Percentiles rank a stretch among this genome's conserved stretches.
Conservation (phyloP, 2,329 filamentous ascomycete genomes). For the Chaetomiaceae sp. region DNA sequence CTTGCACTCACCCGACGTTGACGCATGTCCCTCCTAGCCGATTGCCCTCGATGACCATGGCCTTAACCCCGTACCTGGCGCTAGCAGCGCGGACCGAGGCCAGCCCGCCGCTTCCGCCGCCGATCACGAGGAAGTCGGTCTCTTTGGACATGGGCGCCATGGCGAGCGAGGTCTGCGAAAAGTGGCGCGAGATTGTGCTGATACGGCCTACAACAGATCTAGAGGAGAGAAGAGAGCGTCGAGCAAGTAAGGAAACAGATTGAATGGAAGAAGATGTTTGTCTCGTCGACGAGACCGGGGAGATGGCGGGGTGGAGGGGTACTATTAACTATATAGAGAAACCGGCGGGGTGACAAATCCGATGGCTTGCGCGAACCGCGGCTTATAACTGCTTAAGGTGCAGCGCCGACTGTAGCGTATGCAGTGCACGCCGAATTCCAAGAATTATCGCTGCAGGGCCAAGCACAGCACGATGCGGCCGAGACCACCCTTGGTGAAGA, state of each 20-base stretch:
- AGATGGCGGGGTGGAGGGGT: no score
- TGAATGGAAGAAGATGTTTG: no score
- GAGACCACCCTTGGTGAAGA: neutral
- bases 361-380: no score
- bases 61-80: slow-evolving; percentile 67
- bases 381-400: no score
- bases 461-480: neutral
- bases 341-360: no score
- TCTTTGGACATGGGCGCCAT: slow-evolving; percentile 71
- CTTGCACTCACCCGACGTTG: slow-evolving; percentile 66
- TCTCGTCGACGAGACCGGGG: no score
- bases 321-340: no score
- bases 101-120: slow-evolving; percentile 77
- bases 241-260: slow-evolving; percentile 24
- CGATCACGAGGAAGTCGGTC: slow-evolving; percentile 81
- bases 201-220: slow-evolving; percentile 27
- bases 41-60: slow-evolving; percentile 69
- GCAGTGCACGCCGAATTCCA: no score
- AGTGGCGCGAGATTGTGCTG: slow-evolving; percentile 34
- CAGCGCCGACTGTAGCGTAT: no score
- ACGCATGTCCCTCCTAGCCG: slow-evolving; percentile 81
- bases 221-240: slow-evolving; percentile 24
- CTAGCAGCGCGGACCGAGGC: slow-evolving; percentile 71
- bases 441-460: no score
- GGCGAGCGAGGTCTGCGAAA: slow-evolving; percentile 37